Conservation (phyloP, 176 grass and related monocot species). For the Carex scoparia region DNA sequence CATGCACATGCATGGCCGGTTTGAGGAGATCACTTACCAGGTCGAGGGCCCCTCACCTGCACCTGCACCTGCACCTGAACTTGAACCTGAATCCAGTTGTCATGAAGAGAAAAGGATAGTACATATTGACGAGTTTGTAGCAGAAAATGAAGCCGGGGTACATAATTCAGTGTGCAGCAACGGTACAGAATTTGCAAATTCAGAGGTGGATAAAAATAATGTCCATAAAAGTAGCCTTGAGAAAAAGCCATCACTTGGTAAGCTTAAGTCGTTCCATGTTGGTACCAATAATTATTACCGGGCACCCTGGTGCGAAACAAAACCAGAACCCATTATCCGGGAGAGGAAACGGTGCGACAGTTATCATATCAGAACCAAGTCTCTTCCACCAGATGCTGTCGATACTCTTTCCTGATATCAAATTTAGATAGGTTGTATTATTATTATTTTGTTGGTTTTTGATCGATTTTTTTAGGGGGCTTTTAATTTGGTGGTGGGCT, state of each 20-base stretch:
- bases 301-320: conserved; percentile 33
- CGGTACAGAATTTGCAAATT: background rate
- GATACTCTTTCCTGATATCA: background rate
- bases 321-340: conserved; percentile 8
- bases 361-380: conserved; percentile 22
- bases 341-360: conserved; percentile 3
- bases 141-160: background rate
- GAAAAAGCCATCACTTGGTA: conserved; percentile 14
- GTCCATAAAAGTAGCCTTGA: background rate
- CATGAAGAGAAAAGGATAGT: conserved; percentile 29
- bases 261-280: conserved; percentile 72
- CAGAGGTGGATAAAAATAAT: background rate
- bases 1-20: conserved; percentile 42
- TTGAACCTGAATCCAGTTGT: background rate
- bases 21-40: conserved; percentile 78
- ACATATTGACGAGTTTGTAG: conserved; percentile 32
- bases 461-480: conserved; percentile 1
- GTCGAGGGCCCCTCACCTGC: conserved; percentile 19
- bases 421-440: background rate
- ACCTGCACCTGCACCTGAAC: background rate
- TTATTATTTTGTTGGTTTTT: background rate
- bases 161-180: background rate
- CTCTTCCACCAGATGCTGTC: conserved; percentile 1
- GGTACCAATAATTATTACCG: conserved; percentile 69
- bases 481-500: background rate